Evolutionary conservation across 140 eudicot genomes (phyloP), one percentile per base, ranked within the genome.

Genomic region (Ambrosia hybrid): DNA sequence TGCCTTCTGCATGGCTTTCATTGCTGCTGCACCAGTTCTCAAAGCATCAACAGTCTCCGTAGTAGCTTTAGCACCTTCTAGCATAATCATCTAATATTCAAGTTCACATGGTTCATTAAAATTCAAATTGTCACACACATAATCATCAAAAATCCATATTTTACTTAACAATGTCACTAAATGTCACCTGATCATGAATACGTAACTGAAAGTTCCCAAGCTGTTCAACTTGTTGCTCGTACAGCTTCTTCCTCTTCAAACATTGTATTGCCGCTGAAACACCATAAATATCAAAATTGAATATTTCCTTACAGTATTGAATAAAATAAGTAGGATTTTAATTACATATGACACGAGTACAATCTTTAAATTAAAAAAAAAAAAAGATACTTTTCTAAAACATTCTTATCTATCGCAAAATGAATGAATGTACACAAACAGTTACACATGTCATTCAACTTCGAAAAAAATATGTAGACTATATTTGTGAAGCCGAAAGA

Each of bases 51-150:
- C 90, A 17, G 90, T 85, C 70, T 85, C 89, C 26, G 87, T 85
- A 68, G 90, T 85, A 65, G 87, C 90, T 85, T 85, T 85, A 33
- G 87, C 90, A 65, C 90, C 87, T 85, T 85, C 90, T 63, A 82
- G 80, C 83, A 85, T 68, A 3, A 79, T 82, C 85, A 85, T 85
- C 90, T 85, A 64, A 76, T 51, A 37, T 6, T 26, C 69, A 67
- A 60, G 10, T 13, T 5, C 13, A 34, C 34, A 66, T 30, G 39
- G 14, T 43, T 14, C 56, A 56, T 30, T 10, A 0, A 48, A 30
- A 12, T 66, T 30, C 36, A 34, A 62, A 17, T 49, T 15, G 4
- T 26, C 46, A 26, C 57, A 70, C 48, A 38, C 33, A 21, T 45
- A 1, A 67, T 52, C 58, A 30, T 37, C 17, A 21, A 43, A 12